Base-by-base conservation (phyloP, 1,284 basidiomycete species). In the Cryptococcus deneoformans region DNA sequence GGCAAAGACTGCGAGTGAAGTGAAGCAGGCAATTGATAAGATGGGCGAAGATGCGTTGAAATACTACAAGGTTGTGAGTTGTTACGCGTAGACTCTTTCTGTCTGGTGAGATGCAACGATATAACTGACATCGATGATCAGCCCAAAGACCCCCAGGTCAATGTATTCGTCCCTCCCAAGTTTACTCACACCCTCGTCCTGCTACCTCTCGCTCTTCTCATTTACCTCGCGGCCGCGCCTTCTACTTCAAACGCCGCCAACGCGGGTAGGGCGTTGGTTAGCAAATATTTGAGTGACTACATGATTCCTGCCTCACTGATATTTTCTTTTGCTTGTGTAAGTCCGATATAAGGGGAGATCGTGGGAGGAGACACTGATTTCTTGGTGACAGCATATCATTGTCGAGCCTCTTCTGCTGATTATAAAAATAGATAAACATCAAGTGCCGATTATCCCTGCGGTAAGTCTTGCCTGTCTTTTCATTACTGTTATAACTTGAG, bases 261-360 rank as follows among this genome's bases (percentile, higher is more conserved):
- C 24, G n/a, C 42, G 20, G 50, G 53, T 10, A 38, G 60, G 16
- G 34, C 24, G 4, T 36, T 61, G 20, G 53, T 61, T 2, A n/a
- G 54, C 12, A 43, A 35, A 34, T 61, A 56, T 54, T 20, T 61
- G 4, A 69, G 71, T 0, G 55, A 34, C 9, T 56, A 56, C 36
- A 52, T 63, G 29, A 45, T 74, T 9, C 64, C 60, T 2, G 53
- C 37, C 12, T 53, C 62, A 2, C 40, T 53, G 3, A 56, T 45
- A 24, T 61, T 73, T 52, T 61, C 64, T 3, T 61, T 59, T 9
- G 38, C 59, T 35, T 60, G 61, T 57, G 73, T 75, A 46, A 60
- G 73, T 69, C 16, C 6, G 14, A 16, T 14, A 16, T 52, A 29
- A 7, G 50, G 34, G 46, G 3, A 44, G 39, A 49, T 34, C 24